phyloP scores from a whole-genome alignment of 192 early-diverging fungal species.

The Entophlyctis luteolus region DNA sequence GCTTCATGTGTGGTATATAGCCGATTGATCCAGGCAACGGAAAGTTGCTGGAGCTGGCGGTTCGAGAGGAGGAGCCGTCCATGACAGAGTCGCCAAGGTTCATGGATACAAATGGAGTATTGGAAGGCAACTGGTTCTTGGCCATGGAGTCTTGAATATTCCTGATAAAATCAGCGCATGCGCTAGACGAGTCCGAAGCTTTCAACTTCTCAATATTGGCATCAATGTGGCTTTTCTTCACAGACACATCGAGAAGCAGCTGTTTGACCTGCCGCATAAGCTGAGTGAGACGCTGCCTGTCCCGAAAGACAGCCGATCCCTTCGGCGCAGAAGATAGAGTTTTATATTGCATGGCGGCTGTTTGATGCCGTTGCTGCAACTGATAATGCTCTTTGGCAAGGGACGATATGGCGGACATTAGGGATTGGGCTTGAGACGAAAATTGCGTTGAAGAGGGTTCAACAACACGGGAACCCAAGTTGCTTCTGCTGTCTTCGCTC shows the following conservation, averaged over 20 bases:
- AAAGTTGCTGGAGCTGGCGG: neutral
- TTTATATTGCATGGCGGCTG: neutral
- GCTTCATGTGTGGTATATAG: neutral
- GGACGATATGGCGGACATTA: neutral
- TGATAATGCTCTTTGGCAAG: neutral
- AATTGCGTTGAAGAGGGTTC: neutral
- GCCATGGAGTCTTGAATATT: no score
- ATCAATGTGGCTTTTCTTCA: neutral
- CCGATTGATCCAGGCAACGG: neutral
- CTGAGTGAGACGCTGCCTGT: slow-evolving; percentile 1
- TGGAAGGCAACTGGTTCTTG: no score
- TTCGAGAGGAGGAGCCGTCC: neutral
- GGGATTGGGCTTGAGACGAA: neutral
- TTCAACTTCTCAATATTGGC: neutral
- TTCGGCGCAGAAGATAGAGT: neutral
- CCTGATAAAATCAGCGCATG: neutral
- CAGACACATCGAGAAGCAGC: neutral
- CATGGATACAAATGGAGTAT: neutral
- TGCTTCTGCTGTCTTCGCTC: neutral
- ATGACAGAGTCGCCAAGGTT: neutral
- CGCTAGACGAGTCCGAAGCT: neutral
- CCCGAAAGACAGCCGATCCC: neutral
- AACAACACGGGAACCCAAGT: neutral
- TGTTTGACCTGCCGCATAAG: neutral
- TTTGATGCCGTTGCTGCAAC: neutral